Evolutionary conservation across 371 early-diverging fungal species (phyloP).

Genomic region (Chytridiales sp.): DNA sequence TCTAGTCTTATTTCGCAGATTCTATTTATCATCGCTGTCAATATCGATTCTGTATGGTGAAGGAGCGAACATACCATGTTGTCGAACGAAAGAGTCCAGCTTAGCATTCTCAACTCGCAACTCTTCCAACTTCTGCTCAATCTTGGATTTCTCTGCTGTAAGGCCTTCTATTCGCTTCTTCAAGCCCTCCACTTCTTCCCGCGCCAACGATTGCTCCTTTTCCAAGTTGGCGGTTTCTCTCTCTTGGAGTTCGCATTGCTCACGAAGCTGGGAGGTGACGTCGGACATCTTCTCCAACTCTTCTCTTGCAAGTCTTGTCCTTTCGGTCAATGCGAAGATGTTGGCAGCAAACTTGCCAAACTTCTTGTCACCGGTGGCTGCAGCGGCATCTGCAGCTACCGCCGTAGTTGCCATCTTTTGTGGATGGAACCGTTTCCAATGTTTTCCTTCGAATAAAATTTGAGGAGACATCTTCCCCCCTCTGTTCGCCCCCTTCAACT

Average conservation of each 20-base stretch:
- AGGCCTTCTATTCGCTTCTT: conserved; percentile 27
- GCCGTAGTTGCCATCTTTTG: too few species aligned
- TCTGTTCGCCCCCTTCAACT: too few species aligned
- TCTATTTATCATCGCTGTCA: not conserved
- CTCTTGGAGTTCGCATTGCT: conserved; percentile 36
- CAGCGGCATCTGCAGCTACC: too few species aligned
- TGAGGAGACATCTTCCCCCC: too few species aligned
- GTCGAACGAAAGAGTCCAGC: conserved; percentile 31
- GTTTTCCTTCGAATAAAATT: too few species aligned
- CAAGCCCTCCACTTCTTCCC: conserved; percentile 33
- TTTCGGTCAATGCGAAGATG: conserved; percentile 33
- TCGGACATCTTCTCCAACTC: conserved; percentile 32
- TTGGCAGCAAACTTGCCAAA: conserved; percentile 25
- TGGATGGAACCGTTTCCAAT: too few species aligned
- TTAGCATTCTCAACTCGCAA: conserved; percentile 34
- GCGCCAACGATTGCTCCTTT: conserved; percentile 27
- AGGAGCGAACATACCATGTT: conserved; percentile 13
- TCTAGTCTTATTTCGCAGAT: too few species aligned
- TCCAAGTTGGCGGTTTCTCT: conserved; percentile 32
- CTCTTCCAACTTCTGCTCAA: conserved; percentile 33
- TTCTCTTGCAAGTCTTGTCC: conserved; percentile 31
- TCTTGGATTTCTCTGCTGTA: conserved; percentile 24
- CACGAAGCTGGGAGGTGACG: conserved; percentile 30
- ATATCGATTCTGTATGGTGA: not conserved
- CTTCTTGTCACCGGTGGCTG: conserved; percentile 1